Base-by-base conservation (phyloP, 1,284 basidiomycete genomes). In the Gymnopus androsaceus region DNA sequence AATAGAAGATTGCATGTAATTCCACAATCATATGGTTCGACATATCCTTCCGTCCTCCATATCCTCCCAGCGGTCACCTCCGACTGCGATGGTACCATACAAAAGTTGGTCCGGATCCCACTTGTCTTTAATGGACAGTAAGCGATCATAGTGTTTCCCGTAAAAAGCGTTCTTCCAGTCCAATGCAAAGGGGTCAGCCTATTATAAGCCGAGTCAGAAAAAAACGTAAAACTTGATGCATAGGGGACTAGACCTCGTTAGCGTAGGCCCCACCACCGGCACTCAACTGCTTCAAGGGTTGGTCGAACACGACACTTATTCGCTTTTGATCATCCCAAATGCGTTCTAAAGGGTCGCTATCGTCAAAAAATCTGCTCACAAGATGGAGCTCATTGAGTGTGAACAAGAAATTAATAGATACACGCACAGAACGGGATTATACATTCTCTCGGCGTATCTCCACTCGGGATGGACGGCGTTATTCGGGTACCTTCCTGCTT, bases 61-160 rank as follows among this genome's bases (percentile, higher is more conserved):
- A 27, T 59, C 61, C 2, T 44, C 51, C 65, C 64, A 67, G 11
- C 63, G 48, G 40, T 67, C 65, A 4, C 65, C 61, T 15, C 65
- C 65, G 7, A 67, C 65, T 21, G 61, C 53, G 2, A 56, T 64
- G 14, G 56, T 47, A n/a, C 59, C 66, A 47, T 64, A 64, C 15
- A 67, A 36, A 4, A 64, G 11, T 17, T 67, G 62, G 12, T 59
- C 58, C 5, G 64, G 66, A 54, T 67, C 66, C 31, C 55, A 66
- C 23, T 57, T 61, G 21, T 64, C 59, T 37, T 67, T 67, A 27
- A 67, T 63, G 5, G 42, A n/a, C 1, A 66, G 42, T 1, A 67
- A 54, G 1, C 55, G 54, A 4, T 53, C 34, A 44, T 67, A 67
- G 38, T 67, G 63, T 3, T 36, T 7, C 4, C 66, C 66, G 41